A percentile compares a stretch with the other conserved stretches of the same genome.
phyloP scores from a whole-genome alignment of 1,284 basidiomycete species.

The Ustilago lituana region DNA sequence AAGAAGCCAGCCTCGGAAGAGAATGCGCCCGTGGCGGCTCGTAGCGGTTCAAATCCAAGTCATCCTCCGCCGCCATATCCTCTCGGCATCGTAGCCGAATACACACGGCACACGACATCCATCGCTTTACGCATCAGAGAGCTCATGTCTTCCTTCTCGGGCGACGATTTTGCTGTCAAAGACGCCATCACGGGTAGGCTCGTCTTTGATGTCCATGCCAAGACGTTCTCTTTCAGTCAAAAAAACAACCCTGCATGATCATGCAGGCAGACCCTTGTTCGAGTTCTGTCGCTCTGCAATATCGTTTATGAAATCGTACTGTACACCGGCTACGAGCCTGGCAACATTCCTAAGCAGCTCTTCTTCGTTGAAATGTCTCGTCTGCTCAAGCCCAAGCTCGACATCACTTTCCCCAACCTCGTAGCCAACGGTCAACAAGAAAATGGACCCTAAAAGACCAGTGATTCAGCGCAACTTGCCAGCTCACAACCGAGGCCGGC shows the following conservation, averaged over 20 bases:
- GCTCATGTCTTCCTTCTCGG: slow-evolving; percentile 16
- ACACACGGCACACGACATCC: slow-evolving; percentile 28
- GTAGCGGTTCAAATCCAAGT: too few species aligned
- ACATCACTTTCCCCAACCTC: slow-evolving; percentile 33
- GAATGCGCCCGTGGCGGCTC: too few species aligned
- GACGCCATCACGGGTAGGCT: slow-evolving; percentile 27
- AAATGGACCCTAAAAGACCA: slow-evolving; percentile 27
- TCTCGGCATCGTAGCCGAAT: slow-evolving; percentile 35
- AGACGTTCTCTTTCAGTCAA: slow-evolving; percentile 26
- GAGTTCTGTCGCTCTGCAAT: slow-evolving; percentile 2
- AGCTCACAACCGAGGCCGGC: slow-evolving; percentile 37
- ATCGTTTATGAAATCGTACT: not conserved
- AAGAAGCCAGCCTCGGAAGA: too few species aligned
- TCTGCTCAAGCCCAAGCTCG: slow-evolving; percentile 31
- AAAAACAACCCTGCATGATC: slow-evolving; percentile 21
- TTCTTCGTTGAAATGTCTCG: slow-evolving; percentile 26
- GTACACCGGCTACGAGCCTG: not conserved
- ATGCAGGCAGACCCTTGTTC: slow-evolving; percentile 14
- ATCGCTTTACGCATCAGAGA: slow-evolving; percentile 46
- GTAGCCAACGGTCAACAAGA: slow-evolving; percentile 22
- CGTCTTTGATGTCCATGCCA: slow-evolving; percentile 36
- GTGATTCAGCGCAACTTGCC: slow-evolving; percentile 23
- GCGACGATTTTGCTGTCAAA: slow-evolving; percentile 50
- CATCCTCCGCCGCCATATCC: slow-evolving; percentile 29
- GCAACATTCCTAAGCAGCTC: not conserved